These are phyloP conservation scores for Chalciporus pseudorubinellus DNA, from an alignment of 768 basidiomycete species.

Conservation along the genomic window DNA sequence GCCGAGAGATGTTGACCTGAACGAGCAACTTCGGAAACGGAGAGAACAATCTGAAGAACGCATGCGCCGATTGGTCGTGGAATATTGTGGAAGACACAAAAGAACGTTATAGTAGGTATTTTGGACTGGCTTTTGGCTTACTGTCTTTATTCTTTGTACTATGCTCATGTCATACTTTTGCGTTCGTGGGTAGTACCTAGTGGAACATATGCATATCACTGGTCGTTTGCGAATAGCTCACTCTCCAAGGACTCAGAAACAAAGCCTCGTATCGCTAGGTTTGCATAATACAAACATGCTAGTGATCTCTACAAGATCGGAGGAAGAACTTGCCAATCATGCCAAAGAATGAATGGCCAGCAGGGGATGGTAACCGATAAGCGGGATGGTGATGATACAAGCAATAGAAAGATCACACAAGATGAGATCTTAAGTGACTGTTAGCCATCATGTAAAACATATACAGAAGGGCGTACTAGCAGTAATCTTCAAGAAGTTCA, in stretches of 20 bases:
- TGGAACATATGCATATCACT: no score
- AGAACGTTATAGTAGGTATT: conserved; percentile 1
- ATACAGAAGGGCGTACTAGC: not conserved
- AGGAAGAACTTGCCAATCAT: no score
- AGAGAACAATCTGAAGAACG: conserved; percentile 18
- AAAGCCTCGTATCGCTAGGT: not conserved
- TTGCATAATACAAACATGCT: not conserved
- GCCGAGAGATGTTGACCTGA: conserved; percentile 11
- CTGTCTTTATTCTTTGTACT: not conserved
- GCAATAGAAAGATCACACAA: no score
- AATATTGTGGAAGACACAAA: conserved; percentile 8
- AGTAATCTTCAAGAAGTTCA: not conserved
- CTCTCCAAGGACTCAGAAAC: no score
- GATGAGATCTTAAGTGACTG: no score
- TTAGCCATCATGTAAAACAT: no score
- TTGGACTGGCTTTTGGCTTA: not conserved
- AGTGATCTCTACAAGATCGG: not conserved
- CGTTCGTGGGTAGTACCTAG: not conserved
- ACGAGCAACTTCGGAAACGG: conserved; percentile 13
- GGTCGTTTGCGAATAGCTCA: no score
- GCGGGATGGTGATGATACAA: no score
- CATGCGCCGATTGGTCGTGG: conserved; percentile 13
- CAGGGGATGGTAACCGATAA: no score
- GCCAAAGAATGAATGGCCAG: no score
- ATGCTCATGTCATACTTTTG: not conserved